phyloP scores from a whole-genome alignment of 1,139 yeast species.

The Yamadazyma jaroonii region DNA sequence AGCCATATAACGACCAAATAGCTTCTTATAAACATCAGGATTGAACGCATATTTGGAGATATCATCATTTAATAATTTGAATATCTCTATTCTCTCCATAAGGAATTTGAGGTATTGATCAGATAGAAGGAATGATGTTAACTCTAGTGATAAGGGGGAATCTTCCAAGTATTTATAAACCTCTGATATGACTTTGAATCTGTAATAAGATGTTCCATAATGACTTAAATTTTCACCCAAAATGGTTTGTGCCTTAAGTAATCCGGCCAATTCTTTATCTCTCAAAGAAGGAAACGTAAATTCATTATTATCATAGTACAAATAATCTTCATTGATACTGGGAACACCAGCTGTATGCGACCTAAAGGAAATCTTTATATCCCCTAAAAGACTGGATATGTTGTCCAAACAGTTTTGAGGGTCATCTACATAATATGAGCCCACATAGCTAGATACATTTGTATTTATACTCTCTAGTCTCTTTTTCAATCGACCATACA shows the following conservation, averaged over 20 bases:
- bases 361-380: not conserved
- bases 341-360: not conserved
- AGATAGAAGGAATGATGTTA: conserved; percentile 13
- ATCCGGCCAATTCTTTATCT: conserved; percentile 6
- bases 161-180: not conserved
- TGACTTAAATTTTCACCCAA: not conserved
- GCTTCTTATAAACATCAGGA: conserved; percentile 11
- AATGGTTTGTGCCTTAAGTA: not conserved
- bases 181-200: not conserved
- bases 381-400: conserved; percentile 3
- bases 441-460: not conserved
- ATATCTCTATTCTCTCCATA: conserved; percentile 17
- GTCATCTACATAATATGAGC: not conserved
- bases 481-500: not conserved
- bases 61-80: conserved; percentile 7
- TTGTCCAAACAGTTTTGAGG: conserved; percentile 1
- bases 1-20: conserved; percentile 22
- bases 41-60: not conserved
- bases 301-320: conserved; percentile 8
- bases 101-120: conserved; percentile 15
- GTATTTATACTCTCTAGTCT: not conserved
- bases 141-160: not conserved
- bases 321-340: conserved; percentile 1
- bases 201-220: conserved; percentile 1
- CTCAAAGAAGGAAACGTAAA: conserved; percentile 13